Percentiles rank a stretch among this genome's conserved stretches.
These are phyloP conservation scores for Xylaria flabelliformis DNA, from an alignment of 495 filamentous ascomycete genomes.

Conservation along the genomic window DNA sequence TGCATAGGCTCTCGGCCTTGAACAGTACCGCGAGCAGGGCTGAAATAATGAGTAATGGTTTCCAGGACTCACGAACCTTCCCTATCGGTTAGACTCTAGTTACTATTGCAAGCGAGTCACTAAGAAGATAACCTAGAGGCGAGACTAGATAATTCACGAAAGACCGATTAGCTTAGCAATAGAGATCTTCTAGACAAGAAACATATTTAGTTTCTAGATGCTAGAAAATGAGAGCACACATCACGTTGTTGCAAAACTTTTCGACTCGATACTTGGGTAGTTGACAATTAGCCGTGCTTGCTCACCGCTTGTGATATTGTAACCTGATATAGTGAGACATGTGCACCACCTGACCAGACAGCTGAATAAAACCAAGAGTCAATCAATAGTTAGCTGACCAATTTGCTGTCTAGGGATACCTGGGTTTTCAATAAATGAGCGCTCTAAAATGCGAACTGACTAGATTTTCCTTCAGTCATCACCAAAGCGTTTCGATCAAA, in stretches of 20 bases:
- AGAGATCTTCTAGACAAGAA: conserved; percentile 24
- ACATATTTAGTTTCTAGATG: conserved; percentile 2
- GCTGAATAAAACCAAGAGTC: background rate
- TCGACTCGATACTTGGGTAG: background rate
- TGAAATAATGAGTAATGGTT: conserved; percentile 25
- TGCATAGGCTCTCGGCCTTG: background rate
- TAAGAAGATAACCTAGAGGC: conserved; percentile 12
- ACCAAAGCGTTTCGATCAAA: background rate
- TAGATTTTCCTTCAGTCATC: background rate
- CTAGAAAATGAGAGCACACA: background rate
- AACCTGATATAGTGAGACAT: background rate
- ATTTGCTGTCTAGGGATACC: too few species aligned
- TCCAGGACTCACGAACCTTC: conserved; percentile 21
- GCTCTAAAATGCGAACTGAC: background rate
- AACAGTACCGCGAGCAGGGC: conserved; percentile 16
- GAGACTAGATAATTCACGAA: conserved; percentile 10
- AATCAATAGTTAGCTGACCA: too few species aligned
- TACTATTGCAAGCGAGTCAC: conserved; percentile 13
- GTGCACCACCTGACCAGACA: background rate
- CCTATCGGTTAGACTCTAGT: conserved; percentile 26
- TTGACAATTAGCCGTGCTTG: too few species aligned
- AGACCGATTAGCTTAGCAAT: conserved; percentile 2
- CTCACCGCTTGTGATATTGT: background rate
- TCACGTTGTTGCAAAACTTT: background rate
- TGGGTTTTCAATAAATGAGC: too few species aligned